Percentiles rank a stretch among this genome's conserved stretches.
Evolutionary conservation across 2,329 filamentous ascomycete genomes (phyloP).

Genomic region (Alternaria metachromatica): DNA sequence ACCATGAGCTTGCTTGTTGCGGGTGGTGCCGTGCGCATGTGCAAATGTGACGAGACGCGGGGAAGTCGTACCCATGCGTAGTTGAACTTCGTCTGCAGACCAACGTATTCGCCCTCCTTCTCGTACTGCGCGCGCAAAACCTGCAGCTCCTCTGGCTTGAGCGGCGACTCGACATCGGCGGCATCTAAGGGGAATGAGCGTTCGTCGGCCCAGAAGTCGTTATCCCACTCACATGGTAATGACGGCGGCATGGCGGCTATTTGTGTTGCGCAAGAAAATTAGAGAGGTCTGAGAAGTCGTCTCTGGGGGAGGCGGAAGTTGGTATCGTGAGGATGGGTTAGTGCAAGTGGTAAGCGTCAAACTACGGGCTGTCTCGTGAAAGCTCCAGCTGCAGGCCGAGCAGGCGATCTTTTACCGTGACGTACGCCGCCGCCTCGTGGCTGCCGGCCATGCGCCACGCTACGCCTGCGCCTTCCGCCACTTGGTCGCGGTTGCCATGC

Average conservation of each 20-base stretch:
- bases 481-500: conserved; percentile 39
- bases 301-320: background rate
- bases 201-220: conserved; percentile 14
- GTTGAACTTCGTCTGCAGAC: conserved; percentile 99
- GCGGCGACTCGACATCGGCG: conserved; percentile 93
- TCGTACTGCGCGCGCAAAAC: conserved; percentile 94
- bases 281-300: background rate
- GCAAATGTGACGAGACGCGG: background rate
- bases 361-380: conserved; percentile 25
- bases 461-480: conserved; percentile 16
- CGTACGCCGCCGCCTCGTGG: conserved; percentile 43
- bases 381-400: conserved; percentile 16
- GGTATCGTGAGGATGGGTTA: background rate
- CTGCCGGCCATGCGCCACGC: conserved; percentile 13
- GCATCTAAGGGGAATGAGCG: conserved; percentile 70
- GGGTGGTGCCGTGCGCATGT: background rate
- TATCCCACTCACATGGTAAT: conserved; percentile 42
- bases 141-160: conserved; percentile 90
- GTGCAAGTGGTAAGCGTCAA: conserved; percentile 3
- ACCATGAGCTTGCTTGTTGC: conserved; percentile 9
- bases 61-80: conserved; percentile 83
- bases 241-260: conserved; percentile 41
- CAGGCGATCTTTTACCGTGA: conserved; percentile 33
- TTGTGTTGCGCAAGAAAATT: conserved; percentile 2
- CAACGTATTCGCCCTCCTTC: conserved; percentile 96